Conservation (phyloP, 1,139 yeast genomes). For the Hemisphaericaspora lyxosophila region DNA sequence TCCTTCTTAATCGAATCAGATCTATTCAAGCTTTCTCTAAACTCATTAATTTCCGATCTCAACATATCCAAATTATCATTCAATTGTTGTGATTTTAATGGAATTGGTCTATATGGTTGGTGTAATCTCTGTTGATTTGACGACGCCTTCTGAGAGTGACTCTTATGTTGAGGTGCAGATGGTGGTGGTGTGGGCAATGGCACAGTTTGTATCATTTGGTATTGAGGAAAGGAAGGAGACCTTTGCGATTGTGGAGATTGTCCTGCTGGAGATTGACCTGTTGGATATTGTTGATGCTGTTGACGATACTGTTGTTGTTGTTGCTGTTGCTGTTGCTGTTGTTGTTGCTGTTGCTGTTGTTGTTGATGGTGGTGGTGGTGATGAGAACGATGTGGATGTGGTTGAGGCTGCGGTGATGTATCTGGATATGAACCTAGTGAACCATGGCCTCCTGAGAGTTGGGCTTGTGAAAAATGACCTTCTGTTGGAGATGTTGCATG, state of each 20-base stretch:
- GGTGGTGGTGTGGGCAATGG: not conserved
- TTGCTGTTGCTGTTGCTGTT: constrained; percentile 13
- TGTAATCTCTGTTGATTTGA: constrained; percentile 8
- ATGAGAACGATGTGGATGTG: constrained; percentile 3
- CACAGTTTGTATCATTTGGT: not conserved
- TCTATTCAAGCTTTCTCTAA: constrained; percentile 42
- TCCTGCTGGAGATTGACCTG: constrained; percentile 1
- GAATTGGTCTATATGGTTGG: constrained; percentile 16
- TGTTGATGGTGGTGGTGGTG: constrained; percentile 6
- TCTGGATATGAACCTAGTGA: not conserved
- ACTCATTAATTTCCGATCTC: constrained; percentile 47
- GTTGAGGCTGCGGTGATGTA: not conserved
- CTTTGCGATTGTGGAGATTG: not conserved
- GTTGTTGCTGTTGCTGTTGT: constrained; percentile 10
- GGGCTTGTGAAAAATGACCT: not conserved
- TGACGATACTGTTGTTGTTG: constrained; percentile 7
- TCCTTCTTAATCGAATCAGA: constrained; percentile 20
- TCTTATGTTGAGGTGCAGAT: not conserved
- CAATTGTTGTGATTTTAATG: constrained; percentile 32
- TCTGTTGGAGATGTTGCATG: not conserved
- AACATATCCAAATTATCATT: constrained; percentile 45
- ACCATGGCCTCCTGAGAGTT: not conserved
- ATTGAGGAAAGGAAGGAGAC: not conserved
- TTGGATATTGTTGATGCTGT: constrained; percentile 7
- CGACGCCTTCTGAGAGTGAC: constrained; percentile 1